Base-by-base conservation (phyloP, 345 rosid species). In the Citrus unshiu region DNA sequence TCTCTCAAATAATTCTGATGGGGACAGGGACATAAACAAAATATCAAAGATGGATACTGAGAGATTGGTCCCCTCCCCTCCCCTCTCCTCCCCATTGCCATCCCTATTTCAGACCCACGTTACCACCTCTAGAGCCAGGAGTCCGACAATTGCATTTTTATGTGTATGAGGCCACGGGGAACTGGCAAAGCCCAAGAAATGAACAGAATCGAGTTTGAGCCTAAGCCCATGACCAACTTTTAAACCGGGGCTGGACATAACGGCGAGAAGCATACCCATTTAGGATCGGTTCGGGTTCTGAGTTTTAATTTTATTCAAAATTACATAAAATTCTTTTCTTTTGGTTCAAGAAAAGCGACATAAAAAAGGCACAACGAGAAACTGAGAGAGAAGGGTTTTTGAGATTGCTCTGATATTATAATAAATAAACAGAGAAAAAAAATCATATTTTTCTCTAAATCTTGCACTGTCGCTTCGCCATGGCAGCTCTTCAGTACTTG, bases 401-500 rank as follows among this genome's bases (percentile, higher is more conserved):
- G 6, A 60, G 54, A 73, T 61, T 62, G 61, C 68, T 65, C 69
- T 54, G 9, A 34, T 19, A 35, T 30, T 58, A 62, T 43, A 12
- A 24, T 1, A 40, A 10, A 34, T 30, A 61, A 19, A 37, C 16
- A 51, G 35, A 22, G 13, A 21, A 35, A 14, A 70, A 46, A 46
- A 46, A 12, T 46, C 51, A 0, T 46, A 46, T 46, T 46, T 46
- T 46, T 12, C 51, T 46, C 18, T 46, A 3, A 3, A 13, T 46
- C 51, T 46, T 46, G 18, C 4, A 13, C 51, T 43, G 49, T 46
- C 18, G 18, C 51, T 46, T 46, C 72, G 68, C 84, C 84, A 96
- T 96, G 99, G 93, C 98, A 60, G 99, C 99, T 77, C 92, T 97
- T 54, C 89, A 92, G 43, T 94, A 94, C 87, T 81, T 94, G 82